phyloP scores from a whole-genome alignment of 2,329 filamentous ascomycete genomes.

The Venturia effusa region DNA sequence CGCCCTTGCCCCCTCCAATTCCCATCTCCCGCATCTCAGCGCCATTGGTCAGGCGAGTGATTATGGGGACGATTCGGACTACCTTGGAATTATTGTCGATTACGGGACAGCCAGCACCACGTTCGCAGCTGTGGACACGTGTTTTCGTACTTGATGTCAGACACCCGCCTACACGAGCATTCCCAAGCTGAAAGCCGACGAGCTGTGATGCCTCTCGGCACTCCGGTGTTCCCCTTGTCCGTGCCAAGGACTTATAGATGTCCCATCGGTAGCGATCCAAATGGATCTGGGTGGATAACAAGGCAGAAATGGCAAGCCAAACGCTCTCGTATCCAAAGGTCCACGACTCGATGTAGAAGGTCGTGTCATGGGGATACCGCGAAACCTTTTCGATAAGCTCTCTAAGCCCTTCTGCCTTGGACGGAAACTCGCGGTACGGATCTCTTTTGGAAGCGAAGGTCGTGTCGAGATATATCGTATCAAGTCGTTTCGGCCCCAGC shows the following conservation, averaged over 20 bases:
- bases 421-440: conserved; percentile 41
- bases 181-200: conserved; percentile 65
- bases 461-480: conserved; percentile 83
- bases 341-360: conserved; percentile 82
- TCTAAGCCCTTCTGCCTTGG: conserved; percentile 62
- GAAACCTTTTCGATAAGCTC: conserved; percentile 62
- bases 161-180: conserved; percentile 57
- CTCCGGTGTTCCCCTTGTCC: conserved; percentile 30
- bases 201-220: conserved; percentile 55
- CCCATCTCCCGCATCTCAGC: conserved; percentile 61
- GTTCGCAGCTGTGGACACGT: conserved; percentile 79
- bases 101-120: conserved; percentile 49
- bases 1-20: conserved; percentile 67
- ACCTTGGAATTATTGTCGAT: conserved; percentile 41
- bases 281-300: conserved; percentile 62
- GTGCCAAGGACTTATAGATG: conserved; percentile 54
- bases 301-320: conserved; percentile 68
- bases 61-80: conserved; percentile 69
- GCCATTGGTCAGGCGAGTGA: conserved; percentile 52
- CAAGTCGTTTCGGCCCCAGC: conserved; percentile 37
- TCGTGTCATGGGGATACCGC: conserved; percentile 58
- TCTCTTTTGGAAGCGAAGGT: conserved; percentile 53
- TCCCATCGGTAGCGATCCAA: conserved; percentile 70
- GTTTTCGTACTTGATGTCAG: conserved; percentile 53
- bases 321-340: conserved; percentile 92